Evolutionary conservation across 140 eudicot species (phyloP).

Genomic region (Anethum foeniculum): DNA sequence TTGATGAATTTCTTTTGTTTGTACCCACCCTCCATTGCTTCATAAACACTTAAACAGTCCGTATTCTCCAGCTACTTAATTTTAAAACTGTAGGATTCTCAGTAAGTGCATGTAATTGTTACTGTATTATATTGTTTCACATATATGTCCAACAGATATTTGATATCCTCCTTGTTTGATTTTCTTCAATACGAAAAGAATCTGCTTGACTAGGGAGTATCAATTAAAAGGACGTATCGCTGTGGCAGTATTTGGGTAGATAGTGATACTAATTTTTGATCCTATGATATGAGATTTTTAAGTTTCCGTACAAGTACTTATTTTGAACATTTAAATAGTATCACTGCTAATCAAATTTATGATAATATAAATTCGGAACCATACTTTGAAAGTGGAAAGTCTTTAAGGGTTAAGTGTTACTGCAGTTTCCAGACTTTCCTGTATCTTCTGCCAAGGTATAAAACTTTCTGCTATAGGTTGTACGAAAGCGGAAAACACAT

Average conservation of each 20-base stretch:
- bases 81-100: background rate
- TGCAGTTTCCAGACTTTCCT: too few species aligned
- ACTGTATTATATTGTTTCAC: background rate
- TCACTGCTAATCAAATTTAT: too few species aligned
- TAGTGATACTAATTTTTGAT: background rate
- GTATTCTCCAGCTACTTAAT: background rate
- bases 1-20: background rate
- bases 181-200: background rate
- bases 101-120: background rate
- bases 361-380: too few species aligned
- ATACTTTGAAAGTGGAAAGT: too few species aligned
- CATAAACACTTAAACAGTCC: background rate
- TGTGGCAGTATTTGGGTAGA: background rate
- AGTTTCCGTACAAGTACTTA: background rate
- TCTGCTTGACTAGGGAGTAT: background rate
- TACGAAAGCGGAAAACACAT: too few species aligned
- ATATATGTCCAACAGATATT: background rate
- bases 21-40: too few species aligned
- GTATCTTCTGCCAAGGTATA: too few species aligned
- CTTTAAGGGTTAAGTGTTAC: too few species aligned
- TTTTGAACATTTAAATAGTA: too few species aligned
- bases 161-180: constrained; percentile 1
- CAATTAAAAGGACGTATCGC: background rate
- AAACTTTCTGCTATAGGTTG: too few species aligned
- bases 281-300: too few species aligned